A percentile compares a stretch with the other conserved stretches of the same genome.
phyloP scores from a whole-genome alignment of 768 basidiomycete genomes.

The Gelatoporia subvermispora region DNA sequence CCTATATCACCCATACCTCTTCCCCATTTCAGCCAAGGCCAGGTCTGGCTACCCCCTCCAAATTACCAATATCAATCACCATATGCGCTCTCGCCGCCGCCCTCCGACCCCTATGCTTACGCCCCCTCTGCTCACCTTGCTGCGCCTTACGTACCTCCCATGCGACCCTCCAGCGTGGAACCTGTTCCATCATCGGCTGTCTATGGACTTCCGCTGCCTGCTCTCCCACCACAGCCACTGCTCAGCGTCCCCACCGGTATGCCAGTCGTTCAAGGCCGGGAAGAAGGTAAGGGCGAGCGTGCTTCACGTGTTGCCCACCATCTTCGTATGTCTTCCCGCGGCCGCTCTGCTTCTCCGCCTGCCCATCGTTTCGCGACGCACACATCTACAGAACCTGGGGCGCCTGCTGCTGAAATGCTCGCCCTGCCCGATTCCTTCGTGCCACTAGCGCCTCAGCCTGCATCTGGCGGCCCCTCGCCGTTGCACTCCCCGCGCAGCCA shows the following conservation, averaged over 20 bases:
- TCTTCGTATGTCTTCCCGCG: constrained; percentile 49
- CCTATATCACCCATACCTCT: background rate
- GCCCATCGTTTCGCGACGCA: constrained; percentile 50
- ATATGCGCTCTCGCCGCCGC: constrained; percentile 23
- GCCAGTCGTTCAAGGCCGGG: constrained; percentile 28
- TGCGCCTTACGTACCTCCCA: constrained; percentile 22
- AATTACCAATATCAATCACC: constrained; percentile 27
- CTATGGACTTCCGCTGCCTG: constrained; percentile 27
- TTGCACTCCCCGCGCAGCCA: background rate
- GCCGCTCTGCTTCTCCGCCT: constrained; percentile 58
- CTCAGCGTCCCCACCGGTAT: constrained; percentile 17
- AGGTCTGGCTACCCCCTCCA: constrained; percentile 37
- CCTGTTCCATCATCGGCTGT: constrained; percentile 30
- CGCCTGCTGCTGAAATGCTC: constrained; percentile 4
- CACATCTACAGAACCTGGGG: constrained; percentile 12
- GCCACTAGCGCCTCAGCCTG: background rate
- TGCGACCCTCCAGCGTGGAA: constrained; percentile 51
- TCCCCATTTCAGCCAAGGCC: constrained; percentile 27
- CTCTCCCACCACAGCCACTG: constrained; percentile 26
- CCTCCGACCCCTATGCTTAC: constrained; percentile 29
- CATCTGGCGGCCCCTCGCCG: too few species aligned
- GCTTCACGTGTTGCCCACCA: constrained; percentile 57
- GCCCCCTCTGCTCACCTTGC: constrained; percentile 20
- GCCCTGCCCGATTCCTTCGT: constrained; percentile 2
- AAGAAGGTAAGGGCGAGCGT: constrained; percentile 59